Base-by-base conservation (phyloP, 257 asterid genomes). In the Asclepias syriaca region DNA sequence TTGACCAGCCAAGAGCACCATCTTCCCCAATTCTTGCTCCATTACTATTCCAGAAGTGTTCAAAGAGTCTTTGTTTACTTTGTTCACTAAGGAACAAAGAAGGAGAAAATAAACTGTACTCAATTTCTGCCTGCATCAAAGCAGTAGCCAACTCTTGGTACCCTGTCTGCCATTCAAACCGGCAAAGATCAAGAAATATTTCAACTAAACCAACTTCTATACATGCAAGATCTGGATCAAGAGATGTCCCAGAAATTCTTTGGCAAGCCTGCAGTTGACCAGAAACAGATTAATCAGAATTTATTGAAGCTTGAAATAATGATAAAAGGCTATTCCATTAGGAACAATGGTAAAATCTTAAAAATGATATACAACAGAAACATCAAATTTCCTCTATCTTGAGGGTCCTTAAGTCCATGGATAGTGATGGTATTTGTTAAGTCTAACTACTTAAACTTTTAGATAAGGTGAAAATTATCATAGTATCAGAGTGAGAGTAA, bases 21-120 rank as follows among this genome's bases (percentile, higher is more conserved):
- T 92, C 98, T 86, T 95, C 98, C 74, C 99, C 99, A 58, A 92
- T 81, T 88, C 98, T 89, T 70, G 97, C 96, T 74, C 96, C 92
- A 71, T 81, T 86, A 77, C 98, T 87, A 73, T 81, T 90, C 99
- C 99, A 92, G 51, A 95, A 95, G 86, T 95, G 95, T 74, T 94
- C 96, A 76, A 95, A 92, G 68, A 95, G 81, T 80, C 96, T 88
- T 70, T 65, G 87, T 76, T 95, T 95, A 80, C 95, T 92, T 78
- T 91, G 97, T 79, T 95, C 96, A 56, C 96, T 84, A 58, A 83
- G 85, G 81, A 84, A 93, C 78, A 95, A 82, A 24, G 89, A 85
- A 57, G 99, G 99, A 69, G 84, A 85, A 78, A 91, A 95, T 82
- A 95, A 83, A 78, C 89, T 78, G 72, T 88, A 92, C 74, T 95